Conservation (phyloP, 2,329 filamentous ascomycete genomes). For the Clarireedia monteithiana region DNA sequence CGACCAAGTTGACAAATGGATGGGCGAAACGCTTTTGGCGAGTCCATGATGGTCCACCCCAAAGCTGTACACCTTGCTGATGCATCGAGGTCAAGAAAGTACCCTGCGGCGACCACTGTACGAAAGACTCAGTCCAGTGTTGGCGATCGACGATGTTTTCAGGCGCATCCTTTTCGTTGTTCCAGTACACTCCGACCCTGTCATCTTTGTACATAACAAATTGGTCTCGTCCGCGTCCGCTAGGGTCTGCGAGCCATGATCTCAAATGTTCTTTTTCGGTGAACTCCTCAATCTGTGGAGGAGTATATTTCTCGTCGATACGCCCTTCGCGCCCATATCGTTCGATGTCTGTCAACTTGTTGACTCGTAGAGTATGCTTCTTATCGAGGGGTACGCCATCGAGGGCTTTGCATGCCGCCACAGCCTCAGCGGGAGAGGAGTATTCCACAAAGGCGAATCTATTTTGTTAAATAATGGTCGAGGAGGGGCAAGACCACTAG, state of each 20-base stretch:
- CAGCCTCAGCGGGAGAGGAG: constrained; percentile 80
- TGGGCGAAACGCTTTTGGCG: constrained; percentile 91
- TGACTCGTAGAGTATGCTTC: constrained; percentile 90
- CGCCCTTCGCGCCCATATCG: constrained; percentile 90
- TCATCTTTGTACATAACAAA: constrained; percentile 92
- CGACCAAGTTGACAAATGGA: constrained; percentile 89
- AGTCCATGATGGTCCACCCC: constrained; percentile 85
- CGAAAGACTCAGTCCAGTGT: constrained; percentile 97
- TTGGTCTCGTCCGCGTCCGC: constrained; percentile 79
- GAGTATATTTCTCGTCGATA: constrained; percentile 81
- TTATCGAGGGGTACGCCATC: constrained; percentile 87
- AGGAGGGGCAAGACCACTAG: constrained; percentile 2
- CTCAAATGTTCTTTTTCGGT: constrained; percentile 87
- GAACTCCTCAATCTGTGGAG: constrained; percentile 78
- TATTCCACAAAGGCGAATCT: constrained; percentile 98
- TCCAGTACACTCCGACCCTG: constrained; percentile 93
- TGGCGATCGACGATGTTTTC: constrained; percentile 86
- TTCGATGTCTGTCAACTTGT: constrained; percentile 98
- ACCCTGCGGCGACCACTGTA: constrained; percentile 94
- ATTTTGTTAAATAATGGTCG: constrained; percentile 7
- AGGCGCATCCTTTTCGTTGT: constrained; percentile 86
- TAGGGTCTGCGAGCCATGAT: constrained; percentile 82
- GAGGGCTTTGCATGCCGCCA: constrained; percentile 81
- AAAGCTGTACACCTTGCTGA: constrained; percentile 92
- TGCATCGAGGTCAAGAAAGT: constrained; percentile 94